These are phyloP conservation scores for Silene vulgaris DNA, from an alignment of 179 eudicot species.

Conservation along the genomic window DNA sequence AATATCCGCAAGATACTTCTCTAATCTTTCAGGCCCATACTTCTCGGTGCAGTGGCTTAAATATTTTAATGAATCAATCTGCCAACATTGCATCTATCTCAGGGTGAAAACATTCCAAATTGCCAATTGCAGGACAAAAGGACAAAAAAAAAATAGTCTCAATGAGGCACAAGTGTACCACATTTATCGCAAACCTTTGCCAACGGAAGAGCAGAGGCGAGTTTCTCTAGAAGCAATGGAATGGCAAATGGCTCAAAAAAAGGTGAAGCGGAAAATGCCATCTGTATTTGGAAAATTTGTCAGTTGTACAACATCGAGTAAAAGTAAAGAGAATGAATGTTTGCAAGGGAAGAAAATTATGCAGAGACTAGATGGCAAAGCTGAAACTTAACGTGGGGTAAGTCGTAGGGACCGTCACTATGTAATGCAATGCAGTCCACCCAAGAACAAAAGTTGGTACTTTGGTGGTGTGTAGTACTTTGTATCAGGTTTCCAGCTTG, in stretches of 20 bases:
- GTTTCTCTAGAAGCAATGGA: conserved; percentile 85
- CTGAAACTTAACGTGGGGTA: neutral
- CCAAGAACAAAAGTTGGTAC: no score
- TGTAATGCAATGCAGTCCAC: no score
- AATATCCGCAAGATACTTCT: conserved; percentile 55
- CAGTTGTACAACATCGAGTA: conserved; percentile 1
- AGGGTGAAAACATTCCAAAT: conserved; percentile 12
- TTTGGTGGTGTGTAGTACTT: no score
- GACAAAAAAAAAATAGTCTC: conserved; percentile 4
- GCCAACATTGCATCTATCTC: conserved; percentile 22
- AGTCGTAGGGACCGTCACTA: neutral
- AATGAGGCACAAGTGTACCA: conserved; percentile 18
- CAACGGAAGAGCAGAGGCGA: conserved; percentile 68
- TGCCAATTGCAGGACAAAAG: conserved; percentile 5
- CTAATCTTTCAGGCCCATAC: conserved; percentile 68
- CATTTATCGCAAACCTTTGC: conserved; percentile 60
- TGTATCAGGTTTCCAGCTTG: no score
- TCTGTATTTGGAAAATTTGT: conserved; percentile 31
- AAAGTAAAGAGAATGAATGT: neutral
- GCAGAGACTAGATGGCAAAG: neutral
- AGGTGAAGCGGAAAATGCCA: conserved; percentile 76
- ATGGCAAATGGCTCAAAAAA: conserved; percentile 77
- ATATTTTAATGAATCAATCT: conserved; percentile 85
- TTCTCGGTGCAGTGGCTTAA: conserved; percentile 59
- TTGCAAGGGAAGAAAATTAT: neutral